A percentile compares a stretch with the other conserved stretches of the same genome.
Conservation (phyloP, 208 protist species). For the Acanthamoeba pearcei region DNA sequence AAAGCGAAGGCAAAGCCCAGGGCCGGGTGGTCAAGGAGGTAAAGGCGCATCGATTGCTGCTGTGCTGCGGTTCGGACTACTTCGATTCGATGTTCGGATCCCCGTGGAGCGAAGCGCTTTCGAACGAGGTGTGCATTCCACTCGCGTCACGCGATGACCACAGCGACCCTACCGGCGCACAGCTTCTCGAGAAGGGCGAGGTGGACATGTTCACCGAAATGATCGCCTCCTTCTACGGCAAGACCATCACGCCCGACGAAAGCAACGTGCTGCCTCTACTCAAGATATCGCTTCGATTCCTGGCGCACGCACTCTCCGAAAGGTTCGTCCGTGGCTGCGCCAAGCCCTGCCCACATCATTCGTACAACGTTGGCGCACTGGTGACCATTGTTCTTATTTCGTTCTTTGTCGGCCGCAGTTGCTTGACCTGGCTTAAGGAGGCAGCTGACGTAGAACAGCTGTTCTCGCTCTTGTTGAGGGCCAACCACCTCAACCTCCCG, state of each 20-base stretch:
- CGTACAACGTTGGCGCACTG: too few species aligned
- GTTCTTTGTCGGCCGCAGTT: neutral
- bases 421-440: constrained; percentile 1
- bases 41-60: neutral
- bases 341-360: neutral
- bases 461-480: constrained; percentile 2
- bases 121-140: neutral
- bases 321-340: neutral
- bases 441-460: neutral
- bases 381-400: neutral
- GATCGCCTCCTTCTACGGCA: constrained; percentile 29
- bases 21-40: neutral
- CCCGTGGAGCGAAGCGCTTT: neutral
- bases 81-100: constrained; percentile 36
- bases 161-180: neutral
- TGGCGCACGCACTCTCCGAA: neutral
- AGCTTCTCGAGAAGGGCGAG: neutral
- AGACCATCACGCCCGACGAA: neutral
- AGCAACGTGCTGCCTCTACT: constrained; percentile 1
- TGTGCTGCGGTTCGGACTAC: constrained; percentile 1
- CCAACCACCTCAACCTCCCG: neutral
- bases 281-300: neutral
- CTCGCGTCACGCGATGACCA: neutral
- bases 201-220: constrained; percentile 8
- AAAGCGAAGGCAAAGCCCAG: neutral